Evolutionary conservation across 1,284 basidiomycete genomes (phyloP).

Genomic region (Melampsora americana): DNA sequence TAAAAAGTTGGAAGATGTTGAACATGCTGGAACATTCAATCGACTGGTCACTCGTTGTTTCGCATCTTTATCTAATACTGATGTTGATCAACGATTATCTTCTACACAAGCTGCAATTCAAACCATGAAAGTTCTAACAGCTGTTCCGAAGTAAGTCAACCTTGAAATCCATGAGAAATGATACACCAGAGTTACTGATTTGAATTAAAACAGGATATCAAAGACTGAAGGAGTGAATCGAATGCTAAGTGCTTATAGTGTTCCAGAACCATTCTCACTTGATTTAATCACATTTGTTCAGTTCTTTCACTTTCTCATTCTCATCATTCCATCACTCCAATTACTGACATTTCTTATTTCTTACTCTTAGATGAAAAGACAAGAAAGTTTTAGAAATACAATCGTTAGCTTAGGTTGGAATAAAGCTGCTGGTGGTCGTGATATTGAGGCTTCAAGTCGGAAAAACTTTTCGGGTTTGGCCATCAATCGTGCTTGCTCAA

Average conservation of each 20-base stretch:
- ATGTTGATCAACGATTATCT: background rate
- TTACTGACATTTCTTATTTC: background rate
- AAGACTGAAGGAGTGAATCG: background rate
- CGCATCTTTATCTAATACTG: background rate
- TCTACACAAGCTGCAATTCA: background rate
- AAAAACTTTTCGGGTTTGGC: background rate
- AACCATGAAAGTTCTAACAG: background rate
- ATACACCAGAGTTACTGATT: background rate
- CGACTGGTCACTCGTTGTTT: background rate
- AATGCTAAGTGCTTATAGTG: slow-evolving; percentile 2
- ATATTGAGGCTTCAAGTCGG: background rate
- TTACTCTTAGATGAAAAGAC: background rate
- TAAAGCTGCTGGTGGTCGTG: background rate
- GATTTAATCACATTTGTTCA: background rate
- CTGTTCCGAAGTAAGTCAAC: background rate
- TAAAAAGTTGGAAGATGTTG: background rate
- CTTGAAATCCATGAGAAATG: background rate
- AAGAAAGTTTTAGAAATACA: background rate
- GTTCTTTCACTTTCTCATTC: background rate
- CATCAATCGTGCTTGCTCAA: background rate
- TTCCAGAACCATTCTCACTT: background rate
- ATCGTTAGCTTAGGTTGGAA: background rate
- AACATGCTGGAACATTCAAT: background rate
- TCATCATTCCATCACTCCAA: background rate
- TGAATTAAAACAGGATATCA: background rate